phyloP scores from a whole-genome alignment of 768 basidiomycete species.

The Boletus tomentosulus region DNA sequence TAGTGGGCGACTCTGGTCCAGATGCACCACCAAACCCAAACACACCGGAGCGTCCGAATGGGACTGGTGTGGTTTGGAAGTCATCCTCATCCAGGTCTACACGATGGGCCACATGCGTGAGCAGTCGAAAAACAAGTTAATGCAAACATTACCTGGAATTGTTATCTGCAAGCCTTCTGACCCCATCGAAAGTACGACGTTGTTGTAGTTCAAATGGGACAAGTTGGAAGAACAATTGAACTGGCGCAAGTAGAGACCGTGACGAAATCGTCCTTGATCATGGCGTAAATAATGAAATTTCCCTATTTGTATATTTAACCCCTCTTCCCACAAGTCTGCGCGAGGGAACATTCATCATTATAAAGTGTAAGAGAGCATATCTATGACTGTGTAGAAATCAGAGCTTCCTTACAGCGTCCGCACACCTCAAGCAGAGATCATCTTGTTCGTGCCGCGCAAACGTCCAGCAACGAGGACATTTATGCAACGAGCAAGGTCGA shows the following conservation, averaged over 20 bases:
- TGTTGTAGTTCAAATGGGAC: background rate
- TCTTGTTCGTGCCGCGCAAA: constrained; percentile 51
- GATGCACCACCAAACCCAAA: constrained; percentile 47
- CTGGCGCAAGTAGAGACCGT: background rate
- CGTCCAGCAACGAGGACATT: constrained; percentile 94
- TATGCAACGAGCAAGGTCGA: constrained; percentile 54
- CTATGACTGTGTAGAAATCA: background rate
- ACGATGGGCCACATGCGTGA: background rate
- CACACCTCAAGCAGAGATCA: constrained; percentile 65
- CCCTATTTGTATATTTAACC: constrained; percentile 14
- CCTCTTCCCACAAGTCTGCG: background rate
- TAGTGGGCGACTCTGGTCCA: constrained; percentile 65
- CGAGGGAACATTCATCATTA: background rate
- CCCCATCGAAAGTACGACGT: constrained; percentile 25
- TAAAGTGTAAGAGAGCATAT: no score
- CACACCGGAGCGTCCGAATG: constrained; percentile 61
- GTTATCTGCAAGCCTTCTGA: constrained; percentile 45
- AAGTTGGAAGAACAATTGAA: constrained; percentile 2
- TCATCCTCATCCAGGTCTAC: constrained; percentile 81
- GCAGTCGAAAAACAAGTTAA: background rate
- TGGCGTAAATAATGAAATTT: background rate
- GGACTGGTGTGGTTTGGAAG: constrained; percentile 53
- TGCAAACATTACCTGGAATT: constrained; percentile 38
- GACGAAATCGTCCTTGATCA: background rate
- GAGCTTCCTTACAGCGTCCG: constrained; percentile 15